Conservation (phyloP, 2,329 filamentous ascomycete species). For the Sordariomycetes sp. region DNA sequence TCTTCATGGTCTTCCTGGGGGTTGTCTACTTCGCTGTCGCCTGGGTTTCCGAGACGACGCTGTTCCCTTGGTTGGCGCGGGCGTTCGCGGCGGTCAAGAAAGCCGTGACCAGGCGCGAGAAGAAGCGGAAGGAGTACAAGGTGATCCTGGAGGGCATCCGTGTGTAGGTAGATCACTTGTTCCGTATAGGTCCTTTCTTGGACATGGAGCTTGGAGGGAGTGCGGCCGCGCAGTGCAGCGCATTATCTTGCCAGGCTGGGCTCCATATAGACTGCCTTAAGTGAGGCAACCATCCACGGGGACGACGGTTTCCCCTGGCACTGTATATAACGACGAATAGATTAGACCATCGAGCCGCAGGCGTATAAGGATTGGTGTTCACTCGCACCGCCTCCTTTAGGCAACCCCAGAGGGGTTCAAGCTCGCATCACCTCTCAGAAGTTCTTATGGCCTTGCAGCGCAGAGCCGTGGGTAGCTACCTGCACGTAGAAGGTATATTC, state of each 20-base stretch:
- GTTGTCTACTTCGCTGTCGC: slow-evolving; percentile 56
- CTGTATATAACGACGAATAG: too few relatives aligned
- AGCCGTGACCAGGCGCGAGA: slow-evolving; percentile 47
- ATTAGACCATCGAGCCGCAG: too few relatives aligned
- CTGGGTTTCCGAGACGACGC: slow-evolving; percentile 59
- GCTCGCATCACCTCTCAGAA: neutral
- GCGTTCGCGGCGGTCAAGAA: slow-evolving; percentile 52
- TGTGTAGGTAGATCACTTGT: neutral
- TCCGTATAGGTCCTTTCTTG: neutral
- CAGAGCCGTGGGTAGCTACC: neutral
- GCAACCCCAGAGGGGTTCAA: neutral
- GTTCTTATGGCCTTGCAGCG: neutral
- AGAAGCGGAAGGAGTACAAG: slow-evolving; percentile 85
- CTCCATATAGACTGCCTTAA: neutral
- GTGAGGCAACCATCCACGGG: too few relatives aligned
- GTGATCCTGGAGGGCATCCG: slow-evolving; percentile 51
- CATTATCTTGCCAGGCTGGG: too few relatives aligned
- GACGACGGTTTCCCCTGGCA: too few relatives aligned
- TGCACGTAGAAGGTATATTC: neutral
- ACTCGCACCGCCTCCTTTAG: too few relatives aligned
- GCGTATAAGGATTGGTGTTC: too few relatives aligned
- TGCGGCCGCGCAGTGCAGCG: neutral
- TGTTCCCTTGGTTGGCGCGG: slow-evolving; percentile 61
- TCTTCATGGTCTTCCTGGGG: slow-evolving; percentile 63
- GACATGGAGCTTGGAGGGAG: neutral